These are phyloP conservation scores for Solanum rostratum DNA, from an alignment of 257 asterid genomes.

Conservation along the genomic window DNA sequence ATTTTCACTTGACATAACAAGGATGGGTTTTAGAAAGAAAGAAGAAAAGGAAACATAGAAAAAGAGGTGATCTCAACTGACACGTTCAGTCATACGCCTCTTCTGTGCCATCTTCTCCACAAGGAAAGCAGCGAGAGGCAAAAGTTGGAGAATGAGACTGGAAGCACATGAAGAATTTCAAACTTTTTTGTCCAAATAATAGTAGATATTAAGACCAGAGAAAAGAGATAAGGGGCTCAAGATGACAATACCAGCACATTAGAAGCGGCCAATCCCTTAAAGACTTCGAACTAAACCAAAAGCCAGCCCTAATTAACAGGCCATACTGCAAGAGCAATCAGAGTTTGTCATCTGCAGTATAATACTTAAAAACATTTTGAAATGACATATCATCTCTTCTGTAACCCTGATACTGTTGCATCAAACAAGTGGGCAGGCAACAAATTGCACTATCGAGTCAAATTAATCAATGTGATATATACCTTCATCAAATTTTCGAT, in stretches of 20 bases:
- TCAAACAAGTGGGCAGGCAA: neutral
- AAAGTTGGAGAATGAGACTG: slow-evolving; percentile 82
- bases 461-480: slow-evolving; percentile 3
- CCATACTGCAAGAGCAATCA: slow-evolving; percentile 67
- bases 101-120: slow-evolving; percentile 65
- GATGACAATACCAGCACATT: slow-evolving; percentile 76
- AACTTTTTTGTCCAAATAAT: neutral
- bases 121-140: slow-evolving; percentile 69
- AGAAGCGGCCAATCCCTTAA: slow-evolving; percentile 95
- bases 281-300: slow-evolving; percentile 90
- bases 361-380: neutral
- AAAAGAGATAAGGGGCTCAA: neutral
- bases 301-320: slow-evolving; percentile 69
- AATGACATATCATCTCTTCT: neutral
- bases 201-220: neutral
- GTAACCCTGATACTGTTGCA: neutral
- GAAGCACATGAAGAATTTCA: slow-evolving; percentile 7
- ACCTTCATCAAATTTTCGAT: slow-evolving; percentile 98
- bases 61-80: slow-evolving; percentile 22
- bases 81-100: slow-evolving; percentile 51
- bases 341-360: slow-evolving; percentile 3
- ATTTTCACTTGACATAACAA: neutral
- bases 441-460: neutral
- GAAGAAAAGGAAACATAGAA: neutral
- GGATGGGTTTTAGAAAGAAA: neutral